Conservation (phyloP, 768 basidiomycete genomes). For the Agaricus blazei region DNA sequence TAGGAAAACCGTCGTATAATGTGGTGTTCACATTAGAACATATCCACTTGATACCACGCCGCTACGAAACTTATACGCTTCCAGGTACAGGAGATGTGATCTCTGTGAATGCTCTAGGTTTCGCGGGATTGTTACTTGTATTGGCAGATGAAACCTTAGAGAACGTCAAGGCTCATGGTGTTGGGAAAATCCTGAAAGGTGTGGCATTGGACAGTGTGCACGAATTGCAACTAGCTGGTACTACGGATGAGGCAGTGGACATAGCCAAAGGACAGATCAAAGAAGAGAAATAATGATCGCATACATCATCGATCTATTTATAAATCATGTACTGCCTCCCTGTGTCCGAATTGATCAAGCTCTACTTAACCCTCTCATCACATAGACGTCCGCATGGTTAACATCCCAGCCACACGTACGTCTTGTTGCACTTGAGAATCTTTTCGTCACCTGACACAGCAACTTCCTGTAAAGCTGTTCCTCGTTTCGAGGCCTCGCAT, state of each 20-base stretch:
- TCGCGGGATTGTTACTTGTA: conserved; percentile 84
- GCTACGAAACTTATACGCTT: conserved; percentile 52
- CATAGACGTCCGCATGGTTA: too few species aligned
- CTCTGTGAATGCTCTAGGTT: conserved; percentile 83
- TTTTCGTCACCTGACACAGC: too few species aligned
- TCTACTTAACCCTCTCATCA: too few species aligned
- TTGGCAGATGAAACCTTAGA: conserved; percentile 77
- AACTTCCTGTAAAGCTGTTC: background rate
- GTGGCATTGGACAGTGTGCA: conserved; percentile 68
- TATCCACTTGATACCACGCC: conserved; percentile 81
- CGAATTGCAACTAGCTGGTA: conserved; percentile 56
- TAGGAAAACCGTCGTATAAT: conserved; percentile 75
- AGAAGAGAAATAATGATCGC: background rate
- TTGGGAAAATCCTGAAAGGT: conserved; percentile 55
- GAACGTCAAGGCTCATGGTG: conserved; percentile 57
- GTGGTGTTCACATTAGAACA: conserved; percentile 78
- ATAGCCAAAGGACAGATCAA: background rate
- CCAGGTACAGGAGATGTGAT: conserved; percentile 50
- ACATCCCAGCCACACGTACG: too few species aligned
- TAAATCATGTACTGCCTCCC: too few species aligned
- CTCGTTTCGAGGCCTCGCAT: conserved; percentile 5
- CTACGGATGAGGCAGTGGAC: conserved; percentile 17
- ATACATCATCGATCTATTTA: too few species aligned
- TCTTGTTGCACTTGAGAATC: background rate
- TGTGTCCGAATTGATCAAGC: too few species aligned